Evolutionary conservation across 2,329 filamentous ascomycete genomes (phyloP).

Genomic region (Cephalotrichum gorgonifer): DNA sequence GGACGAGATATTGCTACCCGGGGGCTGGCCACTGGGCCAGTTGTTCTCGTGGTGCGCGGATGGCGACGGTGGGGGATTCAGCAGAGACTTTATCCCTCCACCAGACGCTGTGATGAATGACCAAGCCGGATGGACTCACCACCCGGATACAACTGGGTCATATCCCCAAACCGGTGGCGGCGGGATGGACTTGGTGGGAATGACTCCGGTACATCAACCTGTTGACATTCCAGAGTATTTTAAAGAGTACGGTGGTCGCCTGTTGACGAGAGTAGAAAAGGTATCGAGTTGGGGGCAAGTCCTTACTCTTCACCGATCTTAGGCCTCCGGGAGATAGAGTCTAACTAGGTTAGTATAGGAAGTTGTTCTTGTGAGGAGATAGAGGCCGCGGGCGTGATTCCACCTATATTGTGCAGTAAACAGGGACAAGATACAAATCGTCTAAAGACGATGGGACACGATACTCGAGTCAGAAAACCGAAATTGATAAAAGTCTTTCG

Average conservation of each 20-base stretch:
- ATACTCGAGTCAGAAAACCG: too few species aligned
- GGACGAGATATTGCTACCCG: neutral
- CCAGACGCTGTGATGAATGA: neutral
- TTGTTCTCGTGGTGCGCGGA: neutral
- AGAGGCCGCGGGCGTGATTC: too few species aligned
- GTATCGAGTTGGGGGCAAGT: neutral
- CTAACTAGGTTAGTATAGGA: neutral
- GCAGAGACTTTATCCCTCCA: neutral
- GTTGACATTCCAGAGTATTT: neutral
- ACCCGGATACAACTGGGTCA: neutral
- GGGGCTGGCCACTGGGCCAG: neutral
- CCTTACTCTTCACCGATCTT: neutral
- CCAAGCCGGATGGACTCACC: neutral
- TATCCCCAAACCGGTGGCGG: neutral
- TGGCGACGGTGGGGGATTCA: neutral
- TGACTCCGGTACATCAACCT: neutral
- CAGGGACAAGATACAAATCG: too few species aligned
- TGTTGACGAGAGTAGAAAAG: neutral
- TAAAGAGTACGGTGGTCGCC: neutral
- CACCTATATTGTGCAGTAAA: too few species aligned
- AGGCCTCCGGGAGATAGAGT: neutral
- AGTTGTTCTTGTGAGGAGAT: neutral
- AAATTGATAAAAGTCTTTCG: too few species aligned
- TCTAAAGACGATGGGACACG: too few species aligned
- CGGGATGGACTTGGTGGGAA: neutral